A percentile compares a stretch with the other conserved stretches of the same genome.
Conservation (phyloP, 345 rosid species). For the Corchorus olitorius region DNA sequence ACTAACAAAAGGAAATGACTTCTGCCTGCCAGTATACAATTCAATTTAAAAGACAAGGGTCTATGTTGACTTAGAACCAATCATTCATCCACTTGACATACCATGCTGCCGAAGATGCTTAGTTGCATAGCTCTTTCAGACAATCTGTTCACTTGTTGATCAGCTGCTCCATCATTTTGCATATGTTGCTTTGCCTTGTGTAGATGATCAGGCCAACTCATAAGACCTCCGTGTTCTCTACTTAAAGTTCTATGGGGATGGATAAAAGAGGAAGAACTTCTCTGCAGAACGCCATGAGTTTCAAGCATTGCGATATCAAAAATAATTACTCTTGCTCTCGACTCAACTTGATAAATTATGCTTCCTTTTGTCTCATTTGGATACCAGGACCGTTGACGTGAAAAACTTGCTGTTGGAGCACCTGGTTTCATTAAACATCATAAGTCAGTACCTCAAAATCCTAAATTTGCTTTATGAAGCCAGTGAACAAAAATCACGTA, state of each 20-base stretch:
- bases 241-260: conserved; percentile 50
- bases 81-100: conserved; percentile 31
- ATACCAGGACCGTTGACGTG: conserved; percentile 55
- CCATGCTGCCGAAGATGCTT: conserved; percentile 83
- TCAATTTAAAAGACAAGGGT: neutral
- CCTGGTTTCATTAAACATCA: conserved; percentile 37
- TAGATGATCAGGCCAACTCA: conserved; percentile 28
- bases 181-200: conserved; percentile 27
- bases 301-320: conserved; percentile 63
- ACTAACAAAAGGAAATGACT: neutral
- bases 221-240: conserved; percentile 49
- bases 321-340: conserved; percentile 73
- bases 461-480: neutral
- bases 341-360: conserved; percentile 62
- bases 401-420: conserved; percentile 45
- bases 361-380: conserved; percentile 76
- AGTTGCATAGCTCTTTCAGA: conserved; percentile 81
- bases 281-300: conserved; percentile 40
- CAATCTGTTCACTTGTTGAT: conserved; percentile 45
- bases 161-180: conserved; percentile 25
- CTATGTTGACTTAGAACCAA: neutral
- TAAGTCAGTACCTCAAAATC: neutral
- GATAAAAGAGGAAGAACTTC: conserved; percentile 54
- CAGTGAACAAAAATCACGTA: neutral
- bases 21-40: neutral